phyloP scores from a whole-genome alignment of 148 eudicot species.

The Nepenthes mirabilis region DNA sequence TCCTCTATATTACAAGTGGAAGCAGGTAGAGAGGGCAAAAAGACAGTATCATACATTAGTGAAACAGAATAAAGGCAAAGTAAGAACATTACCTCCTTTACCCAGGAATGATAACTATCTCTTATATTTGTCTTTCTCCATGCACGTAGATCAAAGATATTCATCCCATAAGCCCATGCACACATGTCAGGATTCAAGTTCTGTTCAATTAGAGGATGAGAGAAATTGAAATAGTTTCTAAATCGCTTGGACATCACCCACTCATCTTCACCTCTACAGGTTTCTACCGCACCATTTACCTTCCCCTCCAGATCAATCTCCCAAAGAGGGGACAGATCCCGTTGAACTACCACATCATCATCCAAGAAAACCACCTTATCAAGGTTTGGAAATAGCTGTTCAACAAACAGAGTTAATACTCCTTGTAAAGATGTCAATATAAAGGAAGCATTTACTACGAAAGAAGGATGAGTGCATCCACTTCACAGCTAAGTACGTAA shows the following conservation, averaged over 20 bases:
- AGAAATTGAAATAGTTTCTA: slow-evolving; percentile 87
- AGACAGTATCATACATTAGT: not conserved
- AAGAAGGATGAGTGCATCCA: too few relatives aligned
- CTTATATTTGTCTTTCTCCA: slow-evolving; percentile 83
- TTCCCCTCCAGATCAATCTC: slow-evolving; percentile 82
- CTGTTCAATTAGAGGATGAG: slow-evolving; percentile 77
- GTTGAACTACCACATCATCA: slow-evolving; percentile 91
- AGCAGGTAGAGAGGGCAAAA: too few relatives aligned
- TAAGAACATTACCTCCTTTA: slow-evolving; percentile 59
- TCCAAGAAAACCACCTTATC: slow-evolving; percentile 94
- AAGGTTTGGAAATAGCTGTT: slow-evolving; percentile 86
- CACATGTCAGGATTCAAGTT: slow-evolving; percentile 83
- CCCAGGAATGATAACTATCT: slow-evolving; percentile 87
- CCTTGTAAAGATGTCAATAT: not conserved
- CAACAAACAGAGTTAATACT: slow-evolving; percentile 6
- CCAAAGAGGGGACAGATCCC: slow-evolving; percentile 90
- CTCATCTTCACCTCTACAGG: slow-evolving; percentile 86
- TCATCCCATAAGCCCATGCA: slow-evolving; percentile 99
- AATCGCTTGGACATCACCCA: slow-evolving; percentile 98
- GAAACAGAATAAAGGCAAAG: not conserved
- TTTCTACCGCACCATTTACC: slow-evolving; percentile 98
- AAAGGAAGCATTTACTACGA: too few relatives aligned
- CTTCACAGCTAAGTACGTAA: too few relatives aligned
- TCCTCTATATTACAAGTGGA: too few relatives aligned
- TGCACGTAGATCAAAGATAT: slow-evolving; percentile 77